Conservation (phyloP, 1,284 basidiomycete genomes). For the Exobasidium rhododendri region DNA sequence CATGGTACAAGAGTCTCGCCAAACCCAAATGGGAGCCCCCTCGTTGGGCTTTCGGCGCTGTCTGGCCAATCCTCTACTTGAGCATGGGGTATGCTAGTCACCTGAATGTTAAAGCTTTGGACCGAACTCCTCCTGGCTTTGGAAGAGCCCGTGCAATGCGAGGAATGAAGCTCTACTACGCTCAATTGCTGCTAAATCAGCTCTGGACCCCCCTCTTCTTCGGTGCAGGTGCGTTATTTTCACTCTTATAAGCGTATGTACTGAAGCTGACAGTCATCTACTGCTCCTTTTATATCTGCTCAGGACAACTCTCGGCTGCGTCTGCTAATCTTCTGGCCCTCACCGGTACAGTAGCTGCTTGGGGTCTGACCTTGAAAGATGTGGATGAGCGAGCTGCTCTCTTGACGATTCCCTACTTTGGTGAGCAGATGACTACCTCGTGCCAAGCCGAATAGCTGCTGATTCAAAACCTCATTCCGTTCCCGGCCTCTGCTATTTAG, state of each 20-base stretch:
- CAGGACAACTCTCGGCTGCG: constrained; percentile 56
- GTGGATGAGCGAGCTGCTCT: constrained; percentile 4
- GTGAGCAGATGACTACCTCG: not conserved
- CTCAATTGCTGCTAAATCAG: constrained; percentile 66
- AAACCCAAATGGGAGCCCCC: constrained; percentile 44
- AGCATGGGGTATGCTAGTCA: constrained; percentile 72
- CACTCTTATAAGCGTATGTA: not conserved
- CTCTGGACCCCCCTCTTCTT: constrained; percentile 74
- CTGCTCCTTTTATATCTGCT: not conserved
- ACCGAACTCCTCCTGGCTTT: constrained; percentile 42
- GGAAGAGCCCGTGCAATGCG: constrained; percentile 59
- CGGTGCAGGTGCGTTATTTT: constrained; percentile 55
- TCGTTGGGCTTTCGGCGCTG: constrained; percentile 48
- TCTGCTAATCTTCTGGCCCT: constrained; percentile 65
- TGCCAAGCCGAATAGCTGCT: not conserved
- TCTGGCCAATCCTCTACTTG: constrained; percentile 63
- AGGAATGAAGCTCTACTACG: constrained; percentile 68
- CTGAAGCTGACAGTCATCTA: not conserved
- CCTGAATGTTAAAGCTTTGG: constrained; percentile 56
- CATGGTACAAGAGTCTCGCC: constrained; percentile 17
- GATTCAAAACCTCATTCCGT: not conserved
- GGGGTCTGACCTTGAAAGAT: constrained; percentile 18
- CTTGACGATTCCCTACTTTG: constrained; percentile 7
- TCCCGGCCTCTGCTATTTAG: not conserved
- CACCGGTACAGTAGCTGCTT: constrained; percentile 63